phyloP scores from a whole-genome alignment of 2,329 filamentous ascomycete species.

The Incumbomyces lentus region DNA sequence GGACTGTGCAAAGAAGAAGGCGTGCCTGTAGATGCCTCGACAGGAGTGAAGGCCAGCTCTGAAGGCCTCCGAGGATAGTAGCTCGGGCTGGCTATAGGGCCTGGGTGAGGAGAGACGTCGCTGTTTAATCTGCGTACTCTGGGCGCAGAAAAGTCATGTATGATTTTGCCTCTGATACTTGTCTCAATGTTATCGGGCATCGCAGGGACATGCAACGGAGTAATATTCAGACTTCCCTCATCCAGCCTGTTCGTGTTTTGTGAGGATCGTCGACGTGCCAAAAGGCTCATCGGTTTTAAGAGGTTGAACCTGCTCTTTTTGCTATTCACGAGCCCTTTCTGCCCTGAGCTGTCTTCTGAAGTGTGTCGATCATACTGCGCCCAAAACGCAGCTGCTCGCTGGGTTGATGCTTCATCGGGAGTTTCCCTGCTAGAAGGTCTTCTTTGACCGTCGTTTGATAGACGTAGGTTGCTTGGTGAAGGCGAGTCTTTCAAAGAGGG shows the following conservation, averaged over 20 bases:
- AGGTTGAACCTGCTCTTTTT: slow-evolving; percentile 44
- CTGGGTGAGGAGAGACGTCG: slow-evolving; percentile 5
- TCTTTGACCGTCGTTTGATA: neutral
- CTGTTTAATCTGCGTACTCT: slow-evolving; percentile 33
- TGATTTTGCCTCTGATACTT: slow-evolving; percentile 50
- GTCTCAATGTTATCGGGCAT: slow-evolving; percentile 54
- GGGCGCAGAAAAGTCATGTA: slow-evolving; percentile 57
- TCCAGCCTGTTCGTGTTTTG: slow-evolving; percentile 40
- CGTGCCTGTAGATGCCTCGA: neutral
- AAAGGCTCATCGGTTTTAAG: slow-evolving; percentile 51
- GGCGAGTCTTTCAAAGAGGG: neutral
- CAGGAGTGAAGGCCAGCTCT: neutral
- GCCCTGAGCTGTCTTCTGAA: slow-evolving; percentile 10
- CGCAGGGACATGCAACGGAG: slow-evolving; percentile 37
- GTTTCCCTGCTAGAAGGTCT: neutral
- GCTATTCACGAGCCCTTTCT: slow-evolving; percentile 23
- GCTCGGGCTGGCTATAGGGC: slow-evolving; percentile 2
- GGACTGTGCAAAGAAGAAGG: slow-evolving; percentile 37
- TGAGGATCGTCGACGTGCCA: slow-evolving; percentile 47
- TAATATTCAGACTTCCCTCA: slow-evolving; percentile 40
- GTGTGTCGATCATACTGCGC: neutral
- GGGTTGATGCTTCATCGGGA: neutral
- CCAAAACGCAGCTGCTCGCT: neutral
- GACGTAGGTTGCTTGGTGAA: neutral
- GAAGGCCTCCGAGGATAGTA: slow-evolving; percentile 8